phyloP scores from a whole-genome alignment of 768 basidiomycete genomes.

The Russula abietina region DNA sequence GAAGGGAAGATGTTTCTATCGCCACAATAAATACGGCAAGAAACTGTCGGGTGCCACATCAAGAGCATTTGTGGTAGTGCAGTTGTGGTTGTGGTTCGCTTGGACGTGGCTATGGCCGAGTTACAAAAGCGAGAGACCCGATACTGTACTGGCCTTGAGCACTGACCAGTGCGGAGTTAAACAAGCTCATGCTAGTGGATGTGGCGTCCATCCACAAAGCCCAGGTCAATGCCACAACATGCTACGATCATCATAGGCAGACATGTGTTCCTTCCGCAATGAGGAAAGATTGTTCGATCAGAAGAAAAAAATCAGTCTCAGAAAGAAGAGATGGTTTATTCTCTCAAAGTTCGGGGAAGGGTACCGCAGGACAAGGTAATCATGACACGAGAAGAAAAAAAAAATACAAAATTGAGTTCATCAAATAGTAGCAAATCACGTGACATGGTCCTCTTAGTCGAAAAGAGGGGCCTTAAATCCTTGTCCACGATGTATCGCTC shows the following conservation, averaged over 20 bases:
- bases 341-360: neutral
- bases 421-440: neutral
- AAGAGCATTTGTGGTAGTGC: conserved; percentile 7
- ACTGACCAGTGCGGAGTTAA: conserved; percentile 13
- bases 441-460: neutral
- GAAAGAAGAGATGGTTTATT: neutral
- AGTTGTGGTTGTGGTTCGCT: conserved; percentile 12
- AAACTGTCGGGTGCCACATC: neutral
- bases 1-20: neutral
- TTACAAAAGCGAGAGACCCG: conserved; percentile 2
- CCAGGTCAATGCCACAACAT: conserved; percentile 3
- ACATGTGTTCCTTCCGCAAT: neutral
- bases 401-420: neutral
- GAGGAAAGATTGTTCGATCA: neutral
- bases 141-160: neutral
- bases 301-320: neutral
- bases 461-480: conserved; percentile 16
- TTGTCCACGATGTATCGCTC: conserved; percentile 11
- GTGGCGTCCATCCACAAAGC: conserved; percentile 5
- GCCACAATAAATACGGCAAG: conserved; percentile 10
- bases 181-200: neutral
- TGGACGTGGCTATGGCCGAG: conserved; percentile 6
- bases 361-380: no score
- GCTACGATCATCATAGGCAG: neutral
- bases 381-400: no score